A percentile compares a stretch with the other conserved stretches of the same genome.
Conservation (phyloP, 192 early-diverging fungal species). For the Entrophospora sp. region DNA sequence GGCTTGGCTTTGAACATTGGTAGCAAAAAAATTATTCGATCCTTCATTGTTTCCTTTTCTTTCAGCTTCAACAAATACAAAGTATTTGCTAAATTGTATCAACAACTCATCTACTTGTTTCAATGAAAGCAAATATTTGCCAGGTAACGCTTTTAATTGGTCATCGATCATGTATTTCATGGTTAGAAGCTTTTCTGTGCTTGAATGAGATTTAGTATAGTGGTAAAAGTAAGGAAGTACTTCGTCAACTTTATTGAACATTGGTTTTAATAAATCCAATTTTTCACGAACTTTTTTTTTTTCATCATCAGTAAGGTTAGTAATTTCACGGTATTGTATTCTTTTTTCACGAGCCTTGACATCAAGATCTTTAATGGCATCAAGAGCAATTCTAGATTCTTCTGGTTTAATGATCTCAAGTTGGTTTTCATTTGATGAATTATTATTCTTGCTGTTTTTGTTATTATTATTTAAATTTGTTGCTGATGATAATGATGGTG, state of each 20-base stretch:
- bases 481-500: too few relatives aligned
- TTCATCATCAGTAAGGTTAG: background rate
- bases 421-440: too few relatives aligned
- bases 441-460: too few relatives aligned
- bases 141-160: conserved; percentile 2
- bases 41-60: too few relatives aligned
- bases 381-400: too few relatives aligned
- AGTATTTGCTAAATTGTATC: background rate
- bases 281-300: background rate
- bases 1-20: too few relatives aligned
- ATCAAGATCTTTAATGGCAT: background rate
- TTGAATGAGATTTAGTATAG: background rate
- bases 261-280: background rate
- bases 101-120: background rate
- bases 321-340: conserved; percentile 7
- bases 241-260: conserved; percentile 1
- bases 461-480: too few relatives aligned
- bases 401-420: too few relatives aligned
- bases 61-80: background rate
- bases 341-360: background rate
- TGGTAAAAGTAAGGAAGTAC: conserved; percentile 6
- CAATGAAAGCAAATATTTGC: background rate
- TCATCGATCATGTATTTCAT: conserved; percentile 15
- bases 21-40: too few relatives aligned
- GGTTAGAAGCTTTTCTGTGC: background rate